phyloP scores from a whole-genome alignment of 495 filamentous ascomycete genomes.

The Pseudomonodictys pantanalensis region DNA sequence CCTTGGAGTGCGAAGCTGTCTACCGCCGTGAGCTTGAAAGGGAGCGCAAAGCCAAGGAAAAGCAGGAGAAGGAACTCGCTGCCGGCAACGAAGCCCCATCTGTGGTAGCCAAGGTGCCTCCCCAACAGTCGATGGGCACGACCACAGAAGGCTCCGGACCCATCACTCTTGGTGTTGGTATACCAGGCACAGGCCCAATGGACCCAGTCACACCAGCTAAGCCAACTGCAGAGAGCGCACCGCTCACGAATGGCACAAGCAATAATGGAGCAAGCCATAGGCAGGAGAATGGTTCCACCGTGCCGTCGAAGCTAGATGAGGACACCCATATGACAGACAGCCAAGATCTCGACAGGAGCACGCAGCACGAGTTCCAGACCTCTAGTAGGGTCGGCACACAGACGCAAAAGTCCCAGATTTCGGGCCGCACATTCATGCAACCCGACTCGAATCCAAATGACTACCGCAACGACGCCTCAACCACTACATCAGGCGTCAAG shows the following conservation, averaged over 20 bases:
- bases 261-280: conserved; percentile 51
- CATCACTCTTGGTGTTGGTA: conserved; percentile 57
- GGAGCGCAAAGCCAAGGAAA: conserved; percentile 49
- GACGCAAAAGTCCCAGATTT: conserved; percentile 64
- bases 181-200: conserved; percentile 42
- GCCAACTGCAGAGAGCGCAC: conserved; percentile 49
- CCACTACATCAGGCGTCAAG: conserved; percentile 61
- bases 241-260: conserved; percentile 51
- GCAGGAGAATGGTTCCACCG: conserved; percentile 67
- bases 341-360: conserved; percentile 53
- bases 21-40: conserved; percentile 65
- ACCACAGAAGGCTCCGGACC: conserved; percentile 53
- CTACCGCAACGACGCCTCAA: conserved; percentile 81
- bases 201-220: conserved; percentile 53
- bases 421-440: conserved; percentile 69
- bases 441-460: conserved; percentile 72
- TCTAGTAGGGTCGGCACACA: conserved; percentile 34
- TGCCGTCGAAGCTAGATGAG: conserved; percentile 52
- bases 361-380: conserved; percentile 41
- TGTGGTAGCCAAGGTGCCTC: conserved; percentile 45
- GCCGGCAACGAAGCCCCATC: conserved; percentile 39
- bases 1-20: conserved; percentile 68
- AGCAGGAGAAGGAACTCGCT: conserved; percentile 50
- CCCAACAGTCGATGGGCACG: conserved; percentile 48
- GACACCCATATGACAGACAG: conserved; percentile 58